A percentile compares a stretch with the other conserved stretches of the same genome.
These are phyloP conservation scores for Musa acuminata DNA, from an alignment of 176 grass and related monocot genomes.

Conservation along the genomic window DNA sequence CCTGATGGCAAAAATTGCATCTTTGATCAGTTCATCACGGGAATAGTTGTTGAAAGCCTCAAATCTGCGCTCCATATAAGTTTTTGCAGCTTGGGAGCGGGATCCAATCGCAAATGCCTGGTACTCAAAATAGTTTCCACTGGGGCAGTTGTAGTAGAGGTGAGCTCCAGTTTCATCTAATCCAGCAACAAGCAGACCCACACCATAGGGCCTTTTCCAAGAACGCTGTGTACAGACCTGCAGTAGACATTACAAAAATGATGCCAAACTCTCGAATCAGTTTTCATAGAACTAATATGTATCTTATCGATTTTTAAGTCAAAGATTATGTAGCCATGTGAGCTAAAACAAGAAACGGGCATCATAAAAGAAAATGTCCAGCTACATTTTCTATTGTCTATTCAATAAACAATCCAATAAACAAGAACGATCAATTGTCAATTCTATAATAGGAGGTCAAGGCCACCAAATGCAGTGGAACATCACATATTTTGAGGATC, in stretches of 20 bases:
- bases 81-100: slow-evolving; percentile 89
- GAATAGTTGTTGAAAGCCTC: slow-evolving; percentile 44
- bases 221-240: slow-evolving; percentile 94
- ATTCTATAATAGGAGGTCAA: no score
- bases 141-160: slow-evolving; percentile 73
- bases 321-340: no score
- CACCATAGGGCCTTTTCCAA: slow-evolving; percentile 92
- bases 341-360: no score
- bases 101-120: slow-evolving; percentile 94
- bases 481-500: no score
- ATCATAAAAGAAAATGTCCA: no score
- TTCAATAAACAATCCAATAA: no score
- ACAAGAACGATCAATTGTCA: no score
- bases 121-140: slow-evolving; percentile 49
- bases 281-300: background rate
- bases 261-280: background rate
- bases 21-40: slow-evolving; percentile 69
- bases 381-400: no score
- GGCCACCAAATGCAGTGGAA: no score
- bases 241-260: background rate
- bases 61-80: slow-evolving; percentile 65
- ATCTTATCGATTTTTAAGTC: background rate
- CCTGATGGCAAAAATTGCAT: slow-evolving; percentile 83
- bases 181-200: slow-evolving; percentile 85
- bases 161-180: slow-evolving; percentile 77